Conservation (phyloP, 1,139 yeast species). For the Sugiyamaella pinicola region DNA sequence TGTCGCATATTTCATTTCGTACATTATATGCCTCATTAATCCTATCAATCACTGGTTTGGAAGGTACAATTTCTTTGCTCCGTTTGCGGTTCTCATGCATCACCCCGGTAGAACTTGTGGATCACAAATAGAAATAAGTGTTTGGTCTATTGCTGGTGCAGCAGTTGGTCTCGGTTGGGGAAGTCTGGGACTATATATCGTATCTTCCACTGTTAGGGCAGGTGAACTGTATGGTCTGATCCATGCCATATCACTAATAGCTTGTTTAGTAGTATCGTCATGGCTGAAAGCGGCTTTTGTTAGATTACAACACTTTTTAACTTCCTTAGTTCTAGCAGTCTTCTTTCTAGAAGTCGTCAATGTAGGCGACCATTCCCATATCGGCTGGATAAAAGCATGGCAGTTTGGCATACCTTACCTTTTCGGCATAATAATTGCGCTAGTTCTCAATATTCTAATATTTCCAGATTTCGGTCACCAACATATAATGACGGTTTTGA, state of each 20-base stretch:
- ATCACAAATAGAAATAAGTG: slow-evolving; percentile 52
- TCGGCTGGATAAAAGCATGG: slow-evolving; percentile 46
- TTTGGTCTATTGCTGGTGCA: slow-evolving; percentile 48
- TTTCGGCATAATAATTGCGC: slow-evolving; percentile 48
- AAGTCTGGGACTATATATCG: slow-evolving; percentile 47
- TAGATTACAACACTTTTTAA: slow-evolving; percentile 45
- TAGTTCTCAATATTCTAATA: slow-evolving; percentile 42
- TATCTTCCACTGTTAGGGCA: slow-evolving; percentile 47
- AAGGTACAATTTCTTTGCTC: slow-evolving; percentile 43
- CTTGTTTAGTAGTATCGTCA: slow-evolving; percentile 45
- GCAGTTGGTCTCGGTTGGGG: slow-evolving; percentile 54
- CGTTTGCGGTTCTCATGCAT: slow-evolving; percentile 48
- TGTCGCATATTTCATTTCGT: slow-evolving; percentile 46
- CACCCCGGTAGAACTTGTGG: slow-evolving; percentile 54
- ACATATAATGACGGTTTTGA: slow-evolving; percentile 27
- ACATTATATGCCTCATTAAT: slow-evolving; percentile 46
- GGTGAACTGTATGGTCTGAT: slow-evolving; percentile 52
- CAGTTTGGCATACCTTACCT: slow-evolving; percentile 50
- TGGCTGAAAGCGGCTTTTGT: slow-evolving; percentile 49
- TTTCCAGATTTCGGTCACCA: slow-evolving; percentile 49
- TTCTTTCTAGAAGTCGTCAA: slow-evolving; percentile 41
- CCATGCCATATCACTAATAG: slow-evolving; percentile 47
- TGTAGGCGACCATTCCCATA: slow-evolving; percentile 22
- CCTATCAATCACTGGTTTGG: slow-evolving; percentile 50
- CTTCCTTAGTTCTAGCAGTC: slow-evolving; percentile 46